These are phyloP conservation scores for Chaetomium strumarium DNA, from an alignment of 2,329 filamentous ascomycete species.

Conservation along the genomic window DNA sequence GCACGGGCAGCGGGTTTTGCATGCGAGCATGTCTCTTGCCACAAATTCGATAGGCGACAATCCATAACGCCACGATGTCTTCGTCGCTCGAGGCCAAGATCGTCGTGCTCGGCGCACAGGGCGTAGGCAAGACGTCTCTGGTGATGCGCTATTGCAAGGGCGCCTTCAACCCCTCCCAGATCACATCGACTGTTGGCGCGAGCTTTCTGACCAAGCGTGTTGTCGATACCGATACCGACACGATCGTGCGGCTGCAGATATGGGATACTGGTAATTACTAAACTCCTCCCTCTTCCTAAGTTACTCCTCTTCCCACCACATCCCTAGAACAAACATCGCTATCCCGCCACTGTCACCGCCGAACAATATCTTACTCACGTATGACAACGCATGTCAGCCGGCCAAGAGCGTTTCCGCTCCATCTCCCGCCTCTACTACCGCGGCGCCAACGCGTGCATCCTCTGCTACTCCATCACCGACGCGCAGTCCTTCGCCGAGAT, in stretches of 20 bases:
- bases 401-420: conserved; percentile 89
- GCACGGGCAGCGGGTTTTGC: neutral
- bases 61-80: conserved; percentile 27
- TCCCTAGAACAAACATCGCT: neutral
- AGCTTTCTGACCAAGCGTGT: conserved; percentile 76
- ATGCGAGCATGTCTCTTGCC: neutral
- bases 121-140: conserved; percentile 73
- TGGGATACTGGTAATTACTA: conserved; percentile 71
- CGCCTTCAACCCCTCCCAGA: conserved; percentile 59
- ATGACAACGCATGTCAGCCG: conserved; percentile 45
- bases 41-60: neutral
- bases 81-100: conserved; percentile 75
- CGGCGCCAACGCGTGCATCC: conserved; percentile 85
- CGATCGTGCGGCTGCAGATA: conserved; percentile 83
- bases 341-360: neutral
- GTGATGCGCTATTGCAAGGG: conserved; percentile 72
- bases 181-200: conserved; percentile 68
- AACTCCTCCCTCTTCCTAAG: conserved; percentile 13
- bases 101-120: conserved; percentile 72
- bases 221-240: conserved; percentile 77
- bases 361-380: neutral
- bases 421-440: conserved; percentile 96
- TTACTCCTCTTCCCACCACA: neutral
- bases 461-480: conserved; percentile 93
- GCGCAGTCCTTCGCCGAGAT: conserved; percentile 82